Conservation (phyloP, 192 early-diverging fungal species). For the Entomortierella lignicola region DNA sequence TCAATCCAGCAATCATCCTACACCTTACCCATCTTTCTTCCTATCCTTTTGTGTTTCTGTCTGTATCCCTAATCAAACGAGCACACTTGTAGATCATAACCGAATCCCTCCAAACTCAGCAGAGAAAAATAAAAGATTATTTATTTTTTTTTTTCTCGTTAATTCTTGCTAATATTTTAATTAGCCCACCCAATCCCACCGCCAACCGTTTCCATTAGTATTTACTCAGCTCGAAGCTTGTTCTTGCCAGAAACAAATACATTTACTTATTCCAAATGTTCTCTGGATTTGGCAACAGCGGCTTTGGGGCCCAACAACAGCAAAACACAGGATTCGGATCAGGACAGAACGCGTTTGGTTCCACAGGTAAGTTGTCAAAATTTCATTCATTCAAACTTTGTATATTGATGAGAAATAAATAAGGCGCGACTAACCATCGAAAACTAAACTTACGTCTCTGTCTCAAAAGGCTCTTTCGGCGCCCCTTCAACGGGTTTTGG, state of each 20-base stretch:
- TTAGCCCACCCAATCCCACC: not conserved
- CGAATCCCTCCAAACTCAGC: not conserved
- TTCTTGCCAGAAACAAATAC: not conserved
- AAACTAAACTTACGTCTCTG: too few relatives aligned
- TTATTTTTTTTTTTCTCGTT: not conserved
- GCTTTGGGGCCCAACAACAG: constrained; percentile 54
- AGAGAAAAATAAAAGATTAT: not conserved
- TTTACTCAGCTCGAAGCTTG: not conserved
- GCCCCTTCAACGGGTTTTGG: constrained; percentile 47
- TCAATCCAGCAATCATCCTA: not conserved
- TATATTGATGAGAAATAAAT: not conserved
- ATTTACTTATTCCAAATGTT: constrained; percentile 24
- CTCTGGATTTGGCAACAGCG: constrained; percentile 28
- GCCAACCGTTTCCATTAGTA: not conserved
- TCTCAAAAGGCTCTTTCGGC: constrained; percentile 33
- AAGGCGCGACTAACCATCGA: not conserved
- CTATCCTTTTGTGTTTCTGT: not conserved
- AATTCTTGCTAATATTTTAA: not conserved
- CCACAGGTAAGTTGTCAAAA: constrained; percentile 32
- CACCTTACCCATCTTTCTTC: not conserved
- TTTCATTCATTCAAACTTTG: not conserved
- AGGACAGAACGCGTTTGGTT: constrained; percentile 36
- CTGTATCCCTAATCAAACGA: not conserved
- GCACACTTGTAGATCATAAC: not conserved
- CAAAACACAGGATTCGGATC: constrained; percentile 50